Percentiles rank a stretch among this genome's conserved stretches.
Conservation (phyloP, 2,329 filamentous ascomycete species). For the Aurifilum marmelostoma region DNA sequence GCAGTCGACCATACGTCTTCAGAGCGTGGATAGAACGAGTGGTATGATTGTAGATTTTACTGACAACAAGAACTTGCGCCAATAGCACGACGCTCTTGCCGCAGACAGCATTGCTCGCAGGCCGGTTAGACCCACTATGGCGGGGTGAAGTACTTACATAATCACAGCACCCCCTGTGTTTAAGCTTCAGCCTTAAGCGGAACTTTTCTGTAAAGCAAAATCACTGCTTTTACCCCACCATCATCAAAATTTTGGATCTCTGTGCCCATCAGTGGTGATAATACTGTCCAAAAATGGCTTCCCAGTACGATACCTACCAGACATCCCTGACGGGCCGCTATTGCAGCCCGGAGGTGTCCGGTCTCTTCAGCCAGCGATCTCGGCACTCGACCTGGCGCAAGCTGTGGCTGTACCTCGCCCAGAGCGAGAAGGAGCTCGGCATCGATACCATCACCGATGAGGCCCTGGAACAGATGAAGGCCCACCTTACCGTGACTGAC, state of each 20-base stretch:
- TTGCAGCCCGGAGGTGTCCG: constrained; percentile 73
- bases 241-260: neutral
- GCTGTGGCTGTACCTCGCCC: constrained; percentile 83
- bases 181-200: neutral
- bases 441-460: constrained; percentile 70
- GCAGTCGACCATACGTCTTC: no score
- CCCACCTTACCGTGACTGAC: constrained; percentile 75
- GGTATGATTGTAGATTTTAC: no score
- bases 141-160: neutral
- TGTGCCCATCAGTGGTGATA: neutral
- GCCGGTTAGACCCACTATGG: constrained; percentile 1
- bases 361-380: constrained; percentile 76
- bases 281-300: neutral
- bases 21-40: no score
- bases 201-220: neutral
- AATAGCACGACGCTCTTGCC: no score
- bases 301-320: constrained; percentile 56
- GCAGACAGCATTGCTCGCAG: neutral
- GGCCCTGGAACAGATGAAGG: constrained; percentile 76
- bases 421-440: constrained; percentile 80
- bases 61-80: no score
- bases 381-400: constrained; percentile 80
- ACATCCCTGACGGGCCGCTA: constrained; percentile 74
- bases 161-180: neutral
- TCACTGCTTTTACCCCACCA: neutral